Evolutionary conservation across 495 filamentous ascomycete genomes (phyloP), one percentile per base, ranked within the genome.

Genomic region (Penicillium nucicola): DNA sequence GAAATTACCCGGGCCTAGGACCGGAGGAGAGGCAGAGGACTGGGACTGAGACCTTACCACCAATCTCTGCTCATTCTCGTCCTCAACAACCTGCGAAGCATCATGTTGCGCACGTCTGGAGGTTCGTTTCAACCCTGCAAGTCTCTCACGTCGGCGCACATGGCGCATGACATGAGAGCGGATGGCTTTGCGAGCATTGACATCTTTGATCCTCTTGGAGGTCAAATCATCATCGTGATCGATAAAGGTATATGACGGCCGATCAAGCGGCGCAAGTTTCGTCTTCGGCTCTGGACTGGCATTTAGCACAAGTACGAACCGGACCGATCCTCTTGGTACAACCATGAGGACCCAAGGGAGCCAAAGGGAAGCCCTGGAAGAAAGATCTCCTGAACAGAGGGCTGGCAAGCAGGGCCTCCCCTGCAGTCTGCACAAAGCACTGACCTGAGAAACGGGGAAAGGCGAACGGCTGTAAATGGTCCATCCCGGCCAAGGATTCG

Each of bases 131-230:
- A 62, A 41, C 3, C 68, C 68, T 0, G 64, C 66, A 14, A 69
- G 62, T 45, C 66, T 57, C 44, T 71, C 68, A 8, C 68, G 68
- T 18, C 62, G 64, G 39, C 68, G 66, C 15, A 71, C 68, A 61
- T 71, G 62, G 30, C 68, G 68, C 68, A 71, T 71, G 6, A 71
- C 68, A 60, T 71, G 68, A 14, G 68, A 71, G 12, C 68, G 62
- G 22, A 71, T 71, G 3, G 62, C 58, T 44, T 67, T 69, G 48
- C 68, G 61, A 30, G 68, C 64, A 52, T 66, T 67, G 38, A 55
- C 62, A 68, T 71, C 56, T 41, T 64, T 69, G 48, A 71, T 69
- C 19, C 66, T 34, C 46, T 71, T 71, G 18, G 64, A 69, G 17
- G 60, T 64, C 54, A 71, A 52, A 32, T 69, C 66, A 62, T 71